Percentiles rank a stretch among this genome's conserved stretches.
Conservation (phyloP, 2,329 filamentous ascomycete genomes). For the Cladosporium oxysporum region DNA sequence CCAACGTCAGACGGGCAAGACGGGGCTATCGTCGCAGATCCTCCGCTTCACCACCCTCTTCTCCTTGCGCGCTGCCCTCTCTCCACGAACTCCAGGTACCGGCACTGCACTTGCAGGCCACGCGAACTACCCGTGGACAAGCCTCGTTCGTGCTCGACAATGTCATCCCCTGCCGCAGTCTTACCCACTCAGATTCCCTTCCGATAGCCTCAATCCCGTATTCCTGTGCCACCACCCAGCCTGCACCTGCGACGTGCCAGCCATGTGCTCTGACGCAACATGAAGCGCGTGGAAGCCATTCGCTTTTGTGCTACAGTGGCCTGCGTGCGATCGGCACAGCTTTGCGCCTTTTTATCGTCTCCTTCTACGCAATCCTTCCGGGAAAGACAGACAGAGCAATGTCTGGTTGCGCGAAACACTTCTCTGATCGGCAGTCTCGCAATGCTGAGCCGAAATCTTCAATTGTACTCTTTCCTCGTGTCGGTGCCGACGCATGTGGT, state of each 20-base stretch:
- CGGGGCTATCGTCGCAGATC: background rate
- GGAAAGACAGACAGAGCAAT: background rate
- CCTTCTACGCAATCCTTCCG: background rate
- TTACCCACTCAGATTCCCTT: background rate
- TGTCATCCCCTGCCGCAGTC: background rate
- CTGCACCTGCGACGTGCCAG: slow-evolving; percentile 18
- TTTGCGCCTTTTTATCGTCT: background rate
- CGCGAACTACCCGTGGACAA: background rate
- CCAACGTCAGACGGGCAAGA: slow-evolving; percentile 4
- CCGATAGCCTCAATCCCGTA: background rate
- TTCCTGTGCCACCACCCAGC: slow-evolving; percentile 12
- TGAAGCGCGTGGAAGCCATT: slow-evolving; percentile 17
- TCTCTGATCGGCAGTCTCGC: background rate
- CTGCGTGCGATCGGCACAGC: slow-evolving; percentile 6
- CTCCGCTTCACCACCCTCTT: background rate
- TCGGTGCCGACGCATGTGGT: background rate
- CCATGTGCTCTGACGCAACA: slow-evolving; percentile 19
- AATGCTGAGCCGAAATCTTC: background rate
- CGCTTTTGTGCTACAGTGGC: background rate
- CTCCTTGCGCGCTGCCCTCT: background rate
- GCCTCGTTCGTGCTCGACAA: background rate
- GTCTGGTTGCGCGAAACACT: background rate
- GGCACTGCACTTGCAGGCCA: background rate
- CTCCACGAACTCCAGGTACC: slow-evolving; percentile 7
- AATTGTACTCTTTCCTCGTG: background rate